Evolutionary conservation across 2,329 filamentous ascomycete species (phyloP).

Genomic region (Ploettnerulaceae sp.): DNA sequence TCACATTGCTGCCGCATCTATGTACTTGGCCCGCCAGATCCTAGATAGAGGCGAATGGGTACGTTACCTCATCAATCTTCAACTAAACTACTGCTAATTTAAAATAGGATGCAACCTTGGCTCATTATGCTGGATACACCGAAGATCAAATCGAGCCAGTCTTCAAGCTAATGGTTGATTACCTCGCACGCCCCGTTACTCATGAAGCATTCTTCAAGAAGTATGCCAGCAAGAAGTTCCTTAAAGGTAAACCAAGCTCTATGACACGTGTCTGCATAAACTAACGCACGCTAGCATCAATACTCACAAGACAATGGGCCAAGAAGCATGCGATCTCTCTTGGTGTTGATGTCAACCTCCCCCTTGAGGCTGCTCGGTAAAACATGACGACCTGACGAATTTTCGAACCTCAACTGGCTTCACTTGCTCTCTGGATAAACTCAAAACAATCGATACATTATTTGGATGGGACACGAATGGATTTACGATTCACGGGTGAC

Average conservation of each 20-base stretch:
- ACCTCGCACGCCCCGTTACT: constrained; percentile 80
- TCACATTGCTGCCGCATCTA: constrained; percentile 84
- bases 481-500: constrained; percentile 32
- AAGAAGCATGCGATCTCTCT: constrained; percentile 67
- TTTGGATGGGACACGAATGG: constrained; percentile 34
- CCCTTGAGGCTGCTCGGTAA: constrained; percentile 31
- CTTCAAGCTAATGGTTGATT: constrained; percentile 92
- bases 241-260: constrained; percentile 69
- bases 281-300: constrained; percentile 60
- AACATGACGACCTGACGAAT: constrained; percentile 20
- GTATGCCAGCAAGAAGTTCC: constrained; percentile 98
- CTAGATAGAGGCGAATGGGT: constrained; percentile 90
- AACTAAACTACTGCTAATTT: constrained; percentile 27
- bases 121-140: constrained; percentile 88
- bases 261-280: constrained; percentile 14
- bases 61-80: constrained; percentile 37
- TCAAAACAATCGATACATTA: constrained; percentile 30
- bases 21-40: constrained; percentile 90
- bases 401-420: constrained; percentile 25
- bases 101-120: constrained; percentile 70
- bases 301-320: constrained; percentile 87
- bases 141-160: constrained; percentile 92
- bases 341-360: constrained; percentile 41
- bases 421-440: constrained; percentile 31
- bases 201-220: constrained; percentile 99